A percentile compares a stretch with the other conserved stretches of the same genome.
These are phyloP conservation scores for Naganishia vishniacii DNA, from an alignment of 768 basidiomycete genomes.

Conservation along the genomic window DNA sequence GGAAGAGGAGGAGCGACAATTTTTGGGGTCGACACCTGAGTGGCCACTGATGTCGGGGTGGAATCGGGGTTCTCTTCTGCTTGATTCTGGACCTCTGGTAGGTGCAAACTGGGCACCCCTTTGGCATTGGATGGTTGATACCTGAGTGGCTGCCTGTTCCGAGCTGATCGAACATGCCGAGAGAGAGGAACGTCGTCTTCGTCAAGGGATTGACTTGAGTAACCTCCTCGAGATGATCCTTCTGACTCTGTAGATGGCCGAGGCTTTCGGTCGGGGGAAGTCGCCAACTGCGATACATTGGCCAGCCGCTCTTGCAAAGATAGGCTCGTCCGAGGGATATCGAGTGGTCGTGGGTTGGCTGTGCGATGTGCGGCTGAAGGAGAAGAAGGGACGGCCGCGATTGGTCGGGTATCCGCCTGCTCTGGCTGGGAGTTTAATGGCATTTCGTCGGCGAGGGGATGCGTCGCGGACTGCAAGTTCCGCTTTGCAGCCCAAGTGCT, in stretches of 20 bases:
- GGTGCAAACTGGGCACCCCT: too few relatives aligned
- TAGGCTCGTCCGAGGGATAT: slow-evolving; percentile 14
- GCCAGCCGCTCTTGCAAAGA: slow-evolving; percentile 41
- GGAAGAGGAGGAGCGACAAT: slow-evolving; percentile 15
- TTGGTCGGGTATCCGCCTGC: too few relatives aligned
- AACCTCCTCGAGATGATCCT: background rate
- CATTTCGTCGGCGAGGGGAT: slow-evolving; percentile 21
- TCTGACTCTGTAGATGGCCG: background rate
- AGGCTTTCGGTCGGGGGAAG: background rate
- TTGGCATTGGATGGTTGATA: too few relatives aligned
- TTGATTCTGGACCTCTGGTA: too few relatives aligned
- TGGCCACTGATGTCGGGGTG: too few relatives aligned
- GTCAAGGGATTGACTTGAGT: background rate
- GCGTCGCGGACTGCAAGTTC: background rate
- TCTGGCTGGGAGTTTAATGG: background rate
- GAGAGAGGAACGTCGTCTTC: background rate
- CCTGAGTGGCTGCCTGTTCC: too few relatives aligned
- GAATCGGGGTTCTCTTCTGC: too few relatives aligned
- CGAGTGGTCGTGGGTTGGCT: background rate
- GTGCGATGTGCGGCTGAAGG: background rate
- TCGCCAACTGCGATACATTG: slow-evolving; percentile 33
- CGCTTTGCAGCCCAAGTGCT: slow-evolving; percentile 62
- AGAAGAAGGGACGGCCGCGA: too few relatives aligned
- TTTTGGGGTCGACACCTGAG: too few relatives aligned
- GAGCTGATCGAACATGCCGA: background rate